phyloP scores from a whole-genome alignment of 2,329 filamentous ascomycete species.

The Pseudogymnoascus sp. region DNA sequence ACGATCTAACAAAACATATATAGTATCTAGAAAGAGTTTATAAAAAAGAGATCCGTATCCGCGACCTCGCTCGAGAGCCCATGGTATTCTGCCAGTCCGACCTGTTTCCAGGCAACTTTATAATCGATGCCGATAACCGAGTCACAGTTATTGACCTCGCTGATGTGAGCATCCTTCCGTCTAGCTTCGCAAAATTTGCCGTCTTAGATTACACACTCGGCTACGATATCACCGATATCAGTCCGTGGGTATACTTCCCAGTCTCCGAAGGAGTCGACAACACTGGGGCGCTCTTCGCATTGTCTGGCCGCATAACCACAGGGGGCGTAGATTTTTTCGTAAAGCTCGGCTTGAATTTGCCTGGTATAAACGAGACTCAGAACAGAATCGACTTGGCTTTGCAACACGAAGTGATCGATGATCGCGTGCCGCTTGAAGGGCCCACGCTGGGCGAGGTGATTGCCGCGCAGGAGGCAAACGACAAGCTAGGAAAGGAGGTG shows the following conservation, averaged over 20 bases:
- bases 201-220: not conserved
- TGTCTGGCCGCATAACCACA: not conserved
- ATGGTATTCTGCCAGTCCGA: slow-evolving; percentile 21
- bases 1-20: not conserved
- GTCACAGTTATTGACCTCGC: slow-evolving; percentile 17
- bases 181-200: slow-evolving; percentile 15
- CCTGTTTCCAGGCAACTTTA: slow-evolving; percentile 17
- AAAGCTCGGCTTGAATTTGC: not conserved
- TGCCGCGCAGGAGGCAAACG: not conserved
- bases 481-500: no score
- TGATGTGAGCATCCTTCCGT: slow-evolving; percentile 17
- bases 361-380: not conserved
- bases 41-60: no score
- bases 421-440: not conserved
- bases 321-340: not conserved
- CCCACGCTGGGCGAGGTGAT: not conserved
- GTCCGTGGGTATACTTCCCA: slow-evolving; percentile 11
- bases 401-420: not conserved
- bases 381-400: not conserved
- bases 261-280: slow-evolving; percentile 14
- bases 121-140: slow-evolving; percentile 14
- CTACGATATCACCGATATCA: slow-evolving; percentile 13
- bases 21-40: no score
- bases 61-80: slow-evolving; percentile 14
- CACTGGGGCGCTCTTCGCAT: slow-evolving; percentile 25